Percentiles rank a stretch among this genome's conserved stretches.
These are phyloP conservation scores for Wilcoxina mikolae DNA, from an alignment of 495 filamentous ascomycete species.

Conservation along the genomic window DNA sequence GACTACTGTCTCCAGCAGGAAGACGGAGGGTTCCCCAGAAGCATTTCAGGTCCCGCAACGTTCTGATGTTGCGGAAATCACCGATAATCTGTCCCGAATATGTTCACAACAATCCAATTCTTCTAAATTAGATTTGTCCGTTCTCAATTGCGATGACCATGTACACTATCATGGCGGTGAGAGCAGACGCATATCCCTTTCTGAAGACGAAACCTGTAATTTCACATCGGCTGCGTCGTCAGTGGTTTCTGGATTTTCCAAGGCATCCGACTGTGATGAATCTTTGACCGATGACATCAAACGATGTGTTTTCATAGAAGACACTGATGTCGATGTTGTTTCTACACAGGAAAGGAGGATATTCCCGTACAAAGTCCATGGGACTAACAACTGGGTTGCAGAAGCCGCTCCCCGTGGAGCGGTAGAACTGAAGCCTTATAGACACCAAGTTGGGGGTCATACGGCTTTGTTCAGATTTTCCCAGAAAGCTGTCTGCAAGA, in stretches of 20 bases:
- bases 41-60: neutral
- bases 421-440: conserved; percentile 91
- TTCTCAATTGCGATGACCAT: conserved; percentile 26
- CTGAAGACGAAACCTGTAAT: conserved; percentile 29
- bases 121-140: conserved; percentile 19
- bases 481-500: conserved; percentile 86
- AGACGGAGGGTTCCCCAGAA: neutral
- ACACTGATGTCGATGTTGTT: conserved; percentile 36
- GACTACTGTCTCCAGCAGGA: neutral
- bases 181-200: conserved; percentile 10
- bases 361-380: neutral
- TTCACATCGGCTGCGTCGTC: conserved; percentile 35
- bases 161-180: conserved; percentile 19
- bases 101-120: neutral
- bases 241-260: conserved; percentile 44
- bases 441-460: conserved; percentile 93
- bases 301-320: conserved; percentile 41
- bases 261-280: conserved; percentile 39
- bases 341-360: conserved; percentile 36
- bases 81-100: neutral
- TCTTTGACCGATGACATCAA: conserved; percentile 37
- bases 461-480: conserved; percentile 94
- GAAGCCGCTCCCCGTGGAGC: conserved; percentile 56
- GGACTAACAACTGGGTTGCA: conserved; percentile 17
- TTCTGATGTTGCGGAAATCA: neutral